Base-by-base conservation (phyloP, 768 basidiomycete genomes). In the Filobasidium floriforme region DNA sequence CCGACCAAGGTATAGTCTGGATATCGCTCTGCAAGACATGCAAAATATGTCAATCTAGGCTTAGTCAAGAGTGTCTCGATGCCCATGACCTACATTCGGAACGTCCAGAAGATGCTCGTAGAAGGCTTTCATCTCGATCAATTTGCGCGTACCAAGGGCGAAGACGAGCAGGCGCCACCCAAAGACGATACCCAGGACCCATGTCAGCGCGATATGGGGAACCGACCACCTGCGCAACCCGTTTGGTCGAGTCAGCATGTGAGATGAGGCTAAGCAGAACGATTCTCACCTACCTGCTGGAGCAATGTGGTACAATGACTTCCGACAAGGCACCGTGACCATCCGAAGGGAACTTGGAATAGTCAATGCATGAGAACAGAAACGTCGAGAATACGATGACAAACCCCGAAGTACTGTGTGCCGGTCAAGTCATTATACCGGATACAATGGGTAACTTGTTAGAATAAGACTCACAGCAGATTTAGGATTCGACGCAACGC, bases 361-460 rank as follows among this genome's bases (percentile, higher is more conserved):
- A 98, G 77, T 99, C 92, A 68, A 99, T 84, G 78, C 96, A 99
- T 15, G 92, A 90, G 7, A 94, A 79, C 14, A 99, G 82, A 77
- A 99, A 99, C 10, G 93, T 94, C 14, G 96, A 94, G 79, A 99
- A 99, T n/a, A 84, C 85, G 72, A 98, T 97, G 60, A 98, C 94
- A 79, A 98, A 99, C 55, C 92, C 93, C 26, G 96, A 87, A 69
- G 94, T 99, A 70, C 96, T 99, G 78, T 41, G 18, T 5, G 59
- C 22, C 46, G 10, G 43, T 44, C n/a, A 44, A 10, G 43, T 11
- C 3, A 37, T 63, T 18, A 41, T 37, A 18, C 32, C 1, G 22
- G 1, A 28, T 4, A 15, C 24, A 46, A 64, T 59, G 68, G 62
- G 71, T 71, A 69, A 66, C 73, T n/a, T 66, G 14, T 63, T 41